phyloP scores from a whole-genome alignment of 1,284 basidiomycete genomes.

The Boletus sp. region DNA sequence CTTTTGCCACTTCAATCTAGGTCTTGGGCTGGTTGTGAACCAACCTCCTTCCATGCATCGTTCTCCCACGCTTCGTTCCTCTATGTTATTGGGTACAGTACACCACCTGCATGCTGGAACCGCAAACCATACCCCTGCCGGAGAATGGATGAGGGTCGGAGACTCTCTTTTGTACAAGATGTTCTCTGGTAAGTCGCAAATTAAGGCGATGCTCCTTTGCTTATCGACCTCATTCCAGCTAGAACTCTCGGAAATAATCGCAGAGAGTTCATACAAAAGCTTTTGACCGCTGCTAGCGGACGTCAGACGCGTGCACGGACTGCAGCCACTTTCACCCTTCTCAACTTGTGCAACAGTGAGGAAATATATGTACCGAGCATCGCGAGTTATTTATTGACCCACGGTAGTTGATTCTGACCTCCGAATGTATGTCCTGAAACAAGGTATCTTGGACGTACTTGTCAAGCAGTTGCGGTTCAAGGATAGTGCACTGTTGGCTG shows the following conservation, averaged over 20 bases:
- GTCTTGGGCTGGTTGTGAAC: not conserved
- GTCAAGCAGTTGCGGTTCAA: constrained; percentile 5
- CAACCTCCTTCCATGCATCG: not conserved
- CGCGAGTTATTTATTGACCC: not conserved
- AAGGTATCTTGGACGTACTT: constrained; percentile 2
- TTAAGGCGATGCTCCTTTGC: not conserved
- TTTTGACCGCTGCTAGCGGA: constrained; percentile 3
- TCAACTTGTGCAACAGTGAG: constrained; percentile 9
- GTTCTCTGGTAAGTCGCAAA: not conserved
- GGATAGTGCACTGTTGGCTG: constrained; percentile 8
- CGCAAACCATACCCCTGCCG: constrained; percentile 3
- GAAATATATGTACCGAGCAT: no score
- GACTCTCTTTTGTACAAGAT: constrained; percentile 9
- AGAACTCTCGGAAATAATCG: constrained; percentile 2
- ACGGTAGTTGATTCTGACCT: constrained; percentile 1
- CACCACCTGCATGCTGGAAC: constrained; percentile 8
- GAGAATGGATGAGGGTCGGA: constrained; percentile 10
- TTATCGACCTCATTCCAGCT: not conserved
- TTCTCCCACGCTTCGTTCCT: constrained; percentile 10
- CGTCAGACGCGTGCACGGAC: constrained; percentile 3
- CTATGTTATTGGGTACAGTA: constrained; percentile 4
- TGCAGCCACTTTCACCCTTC: constrained; percentile 9
- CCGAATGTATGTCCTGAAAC: not conserved
- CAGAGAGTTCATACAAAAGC: constrained; percentile 6
- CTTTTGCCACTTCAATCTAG: not conserved